phyloP scores from a whole-genome alignment of 1,139 yeast genomes.

The Kurtzmaniella quercitrusa region DNA sequence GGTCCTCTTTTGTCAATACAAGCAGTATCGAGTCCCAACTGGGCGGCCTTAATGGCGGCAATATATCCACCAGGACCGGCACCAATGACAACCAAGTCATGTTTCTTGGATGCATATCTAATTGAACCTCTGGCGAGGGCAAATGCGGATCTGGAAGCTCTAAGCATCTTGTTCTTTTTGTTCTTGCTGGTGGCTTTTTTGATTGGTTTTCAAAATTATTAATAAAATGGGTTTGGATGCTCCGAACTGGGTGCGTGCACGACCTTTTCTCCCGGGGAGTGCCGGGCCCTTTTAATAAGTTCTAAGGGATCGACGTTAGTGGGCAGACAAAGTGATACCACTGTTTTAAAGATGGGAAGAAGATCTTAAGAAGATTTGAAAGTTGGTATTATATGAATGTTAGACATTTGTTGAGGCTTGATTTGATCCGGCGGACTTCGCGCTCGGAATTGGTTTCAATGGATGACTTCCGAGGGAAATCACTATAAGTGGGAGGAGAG shows the following conservation, averaged over 20 bases:
- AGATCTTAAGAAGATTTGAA: too few relatives aligned
- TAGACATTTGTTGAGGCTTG: too few relatives aligned
- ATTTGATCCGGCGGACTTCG: too few relatives aligned
- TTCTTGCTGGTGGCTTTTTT: not conserved
- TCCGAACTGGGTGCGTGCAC: conserved; percentile 2
- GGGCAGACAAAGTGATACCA: too few relatives aligned
- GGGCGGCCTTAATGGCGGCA: conserved; percentile 98
- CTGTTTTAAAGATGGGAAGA: too few relatives aligned
- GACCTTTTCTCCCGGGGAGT: conserved; percentile 1
- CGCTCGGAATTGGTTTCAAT: too few relatives aligned
- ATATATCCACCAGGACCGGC: conserved; percentile 99
- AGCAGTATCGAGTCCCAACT: conserved; percentile 88
- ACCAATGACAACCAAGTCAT: conserved; percentile 92
- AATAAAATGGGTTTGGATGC: conserved; percentile 3
- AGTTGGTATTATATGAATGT: too few relatives aligned
- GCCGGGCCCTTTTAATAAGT: conserved; percentile 2
- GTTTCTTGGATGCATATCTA: conserved; percentile 47
- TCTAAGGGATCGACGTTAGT: too few relatives aligned
- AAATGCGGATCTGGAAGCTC: conserved; percentile 7
- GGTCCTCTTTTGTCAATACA: conserved; percentile 96
- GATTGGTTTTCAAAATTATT: conserved; percentile 1
- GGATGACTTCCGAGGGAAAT: too few relatives aligned
- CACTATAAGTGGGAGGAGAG: too few relatives aligned
- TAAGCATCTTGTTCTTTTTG: conserved; percentile 7
- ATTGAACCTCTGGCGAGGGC: conserved; percentile 5